These are phyloP conservation scores for Pseudogymnoascus sp. DNA, from an alignment of 2,329 filamentous ascomycete species.

Conservation along the genomic window DNA sequence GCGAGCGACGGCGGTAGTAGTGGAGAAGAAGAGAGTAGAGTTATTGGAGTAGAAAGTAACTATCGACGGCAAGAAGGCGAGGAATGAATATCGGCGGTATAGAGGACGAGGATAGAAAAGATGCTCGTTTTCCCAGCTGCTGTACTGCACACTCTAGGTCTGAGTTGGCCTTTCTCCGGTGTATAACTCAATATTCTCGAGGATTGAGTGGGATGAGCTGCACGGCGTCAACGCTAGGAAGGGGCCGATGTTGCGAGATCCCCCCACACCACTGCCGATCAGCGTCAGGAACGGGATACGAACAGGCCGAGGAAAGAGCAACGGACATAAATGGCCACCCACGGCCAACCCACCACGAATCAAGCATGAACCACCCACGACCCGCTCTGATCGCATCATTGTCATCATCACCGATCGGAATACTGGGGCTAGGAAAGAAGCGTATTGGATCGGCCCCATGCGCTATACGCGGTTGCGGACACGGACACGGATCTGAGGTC, in stretches of 20 bases:
- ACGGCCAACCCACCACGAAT: background rate
- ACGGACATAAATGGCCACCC: background rate
- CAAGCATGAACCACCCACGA: background rate
- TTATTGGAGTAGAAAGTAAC: background rate
- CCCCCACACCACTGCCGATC: background rate
- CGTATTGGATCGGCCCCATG: background rate
- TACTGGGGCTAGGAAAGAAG: background rate
- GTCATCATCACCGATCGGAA: background rate
- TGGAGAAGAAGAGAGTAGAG: background rate
- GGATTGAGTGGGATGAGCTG: background rate
- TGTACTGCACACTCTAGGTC: background rate
- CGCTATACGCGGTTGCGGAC: background rate
- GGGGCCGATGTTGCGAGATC: background rate
- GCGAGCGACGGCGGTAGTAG: background rate
- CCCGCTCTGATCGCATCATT: slow-evolving; percentile 4
- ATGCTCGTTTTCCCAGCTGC: background rate
- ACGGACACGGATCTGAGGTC: background rate
- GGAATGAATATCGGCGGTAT: background rate
- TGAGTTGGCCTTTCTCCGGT: background rate
- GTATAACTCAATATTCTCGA: background rate
- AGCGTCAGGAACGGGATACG: background rate
- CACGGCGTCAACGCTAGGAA: background rate
- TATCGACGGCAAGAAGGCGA: background rate
- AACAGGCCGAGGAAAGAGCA: background rate
- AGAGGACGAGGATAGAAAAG: background rate